phyloP scores from a whole-genome alignment of 1,139 yeast species.

The Protomyces pachydermus region DNA sequence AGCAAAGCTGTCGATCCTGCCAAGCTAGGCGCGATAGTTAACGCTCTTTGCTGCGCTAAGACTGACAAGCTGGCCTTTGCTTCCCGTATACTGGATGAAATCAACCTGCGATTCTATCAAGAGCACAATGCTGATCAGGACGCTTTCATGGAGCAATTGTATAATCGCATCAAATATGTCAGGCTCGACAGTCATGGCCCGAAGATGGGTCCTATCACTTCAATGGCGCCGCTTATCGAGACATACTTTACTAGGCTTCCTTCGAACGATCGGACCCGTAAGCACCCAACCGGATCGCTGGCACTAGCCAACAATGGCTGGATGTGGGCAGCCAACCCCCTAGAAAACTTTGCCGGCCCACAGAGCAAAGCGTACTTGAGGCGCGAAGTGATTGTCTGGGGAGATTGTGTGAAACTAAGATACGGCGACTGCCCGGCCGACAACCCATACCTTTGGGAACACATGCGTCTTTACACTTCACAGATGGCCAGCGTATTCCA shows the following conservation, averaged over 20 bases:
- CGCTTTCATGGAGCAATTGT: slow-evolving; percentile 61
- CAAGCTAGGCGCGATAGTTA: slow-evolving; percentile 49
- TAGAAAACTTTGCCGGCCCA: slow-evolving; percentile 84
- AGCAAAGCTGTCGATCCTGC: slow-evolving; percentile 52
- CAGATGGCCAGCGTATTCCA: slow-evolving; percentile 70
- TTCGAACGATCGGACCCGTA: slow-evolving; percentile 35
- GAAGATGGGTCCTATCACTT: slow-evolving; percentile 59
- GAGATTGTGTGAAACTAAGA: slow-evolving; percentile 89
- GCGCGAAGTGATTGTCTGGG: slow-evolving; percentile 95
- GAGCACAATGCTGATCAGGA: slow-evolving; percentile 68
- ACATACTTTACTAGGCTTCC: slow-evolving; percentile 76
- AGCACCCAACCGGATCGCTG: slow-evolving; percentile 51
- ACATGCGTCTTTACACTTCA: slow-evolving; percentile 75
- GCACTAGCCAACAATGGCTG: slow-evolving; percentile 94
- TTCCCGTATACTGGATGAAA: slow-evolving; percentile 59
- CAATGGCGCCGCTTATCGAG: slow-evolving; percentile 63
- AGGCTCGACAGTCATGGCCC: slow-evolving; percentile 81
- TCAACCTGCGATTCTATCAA: slow-evolving; percentile 68
- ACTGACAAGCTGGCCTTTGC: slow-evolving; percentile 42
- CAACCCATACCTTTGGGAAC: slow-evolving; percentile 82
- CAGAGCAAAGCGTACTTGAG: slow-evolving; percentile 75
- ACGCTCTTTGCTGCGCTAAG: slow-evolving; percentile 41
- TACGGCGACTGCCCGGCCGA: slow-evolving; percentile 74
- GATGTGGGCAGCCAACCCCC: slow-evolving; percentile 97
- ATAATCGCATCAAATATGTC: slow-evolving; percentile 67